Evolutionary conservation across 257 asterid species (phyloP), one percentile per base, ranked within the genome.

Genomic region (Ajuga chamaepitys): DNA sequence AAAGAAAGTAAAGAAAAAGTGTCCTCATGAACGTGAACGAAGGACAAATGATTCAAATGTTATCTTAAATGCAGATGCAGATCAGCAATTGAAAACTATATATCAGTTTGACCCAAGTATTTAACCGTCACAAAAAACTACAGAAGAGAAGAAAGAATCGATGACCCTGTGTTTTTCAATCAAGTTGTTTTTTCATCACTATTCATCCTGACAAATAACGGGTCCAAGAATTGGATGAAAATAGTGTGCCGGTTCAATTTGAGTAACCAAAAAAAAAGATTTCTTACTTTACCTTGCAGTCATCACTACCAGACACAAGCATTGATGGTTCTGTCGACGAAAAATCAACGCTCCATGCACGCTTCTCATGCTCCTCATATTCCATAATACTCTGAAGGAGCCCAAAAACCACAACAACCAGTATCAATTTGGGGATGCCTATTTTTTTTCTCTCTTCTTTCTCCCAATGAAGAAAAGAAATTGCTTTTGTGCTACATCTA

Each of bases 271-370:
- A n/a, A 7, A 41, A 44, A 26, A 58, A 55, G 13, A 51, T 20
- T n/a, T 47, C 25, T 47, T 4, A 67, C 55, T 32, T 74, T 82
- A 88, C 96, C 96, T 81, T 86, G 84, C 95, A 88, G 74, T 88
- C 96, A 28, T 86, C 94, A 74, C 96, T 83, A 34, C 96, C 96
- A 56, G 95, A 88, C n/a, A 86, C 91, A 34, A 88, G 86, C 96
- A 88, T 82, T 55, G 91, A 77, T 37, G 96, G 96, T 67, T 83
- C 95, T 2, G 86, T 79, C 47, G 74, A 65, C 25, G 91, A 86
- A 73, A 88, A 88, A 78, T 88, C 96, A 53, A 88, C 91, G 52
- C 91, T 83, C 95, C 94, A 88, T 41, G 96, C 96, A 45, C 91
- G 86, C 45, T 88, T 88, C 80, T 88, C 96, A 68, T 88, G 95